Base-by-base conservation (phyloP, 169 alveolate species). In the Amoebophrya sp. region DNA sequence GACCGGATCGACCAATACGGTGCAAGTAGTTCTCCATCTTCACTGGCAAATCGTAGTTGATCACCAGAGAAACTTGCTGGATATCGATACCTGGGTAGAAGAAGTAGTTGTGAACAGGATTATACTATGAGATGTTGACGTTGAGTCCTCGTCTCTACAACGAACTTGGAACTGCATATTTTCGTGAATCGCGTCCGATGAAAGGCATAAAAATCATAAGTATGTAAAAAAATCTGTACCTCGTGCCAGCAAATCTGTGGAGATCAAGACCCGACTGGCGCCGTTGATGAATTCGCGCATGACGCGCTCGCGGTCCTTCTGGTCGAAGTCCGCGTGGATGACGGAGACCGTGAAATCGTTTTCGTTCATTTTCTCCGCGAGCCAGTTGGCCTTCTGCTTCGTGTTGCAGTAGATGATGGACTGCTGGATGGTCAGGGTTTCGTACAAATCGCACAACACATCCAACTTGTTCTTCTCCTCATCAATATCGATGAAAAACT, bases 1-100 rank as follows among this genome's bases (percentile, higher is more conserved):
- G 96, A 32, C 99, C 99, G 39, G 99, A 97, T 93, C 99, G 96
- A 38, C 99, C 99, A 90, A 98, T 98, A 93, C 99, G 97, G 94
- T 98, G 99, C 39, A 98, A 96, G 93, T 98, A 91, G 77, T 35
- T 35, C 95, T 98, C 99, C 94, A 98, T 97, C 91, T 97, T 97
- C 77, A 93, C 93, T 33, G 99, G 99, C 89, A 98, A 94, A 93
- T 98, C 99, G 94, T 98, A 98, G 95, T 98, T 97, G 89, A 98
- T 98, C 90, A 98, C 99, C 66, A 98, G 94, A n/a, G 98, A 96
- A 0, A 97, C 98, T 38, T 40, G 99, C 94, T 98, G 99, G 40
- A 98, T 99, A 93, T 98, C 99, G 90, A 98, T 47, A 47, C 66
- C 66, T 47, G 66, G 18, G 7, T n/a, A n/a, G n/a, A n/a, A n/a